Evolutionary conservation across 2,329 filamentous ascomycete genomes (phyloP).

Genomic region (Cordyceps militaris): DNA sequence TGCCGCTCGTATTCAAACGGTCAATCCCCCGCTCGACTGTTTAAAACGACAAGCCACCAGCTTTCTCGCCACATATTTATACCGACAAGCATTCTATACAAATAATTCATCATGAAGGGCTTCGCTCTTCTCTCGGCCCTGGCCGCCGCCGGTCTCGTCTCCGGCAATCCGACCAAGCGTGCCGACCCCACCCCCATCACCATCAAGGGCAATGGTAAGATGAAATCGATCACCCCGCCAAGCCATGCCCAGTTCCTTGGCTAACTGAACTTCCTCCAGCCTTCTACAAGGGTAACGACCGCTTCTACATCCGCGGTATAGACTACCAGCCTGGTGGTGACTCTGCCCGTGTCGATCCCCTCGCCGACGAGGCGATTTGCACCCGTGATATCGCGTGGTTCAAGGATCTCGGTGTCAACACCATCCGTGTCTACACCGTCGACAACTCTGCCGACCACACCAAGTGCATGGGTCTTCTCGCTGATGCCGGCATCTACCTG

Average conservation of each 20-base stretch:
- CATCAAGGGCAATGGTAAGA: constrained; percentile 50
- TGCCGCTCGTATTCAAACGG: constrained; percentile 12
- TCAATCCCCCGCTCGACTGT: constrained; percentile 13
- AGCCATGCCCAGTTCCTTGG: background rate
- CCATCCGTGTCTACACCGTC: constrained; percentile 84
- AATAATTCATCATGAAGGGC: constrained; percentile 40
- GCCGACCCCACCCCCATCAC: constrained; percentile 43
- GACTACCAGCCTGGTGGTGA: constrained; percentile 59
- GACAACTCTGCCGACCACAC: constrained; percentile 81
- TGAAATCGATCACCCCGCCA: background rate
- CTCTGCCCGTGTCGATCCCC: constrained; percentile 58
- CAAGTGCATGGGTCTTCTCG: constrained; percentile 74
- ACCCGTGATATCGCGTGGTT: constrained; percentile 75
- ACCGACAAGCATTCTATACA: constrained; percentile 8
- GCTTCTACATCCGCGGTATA: constrained; percentile 54
- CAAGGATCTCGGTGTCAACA: constrained; percentile 82
- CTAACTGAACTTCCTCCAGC: constrained; percentile 29
- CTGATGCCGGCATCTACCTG: constrained; percentile 83
- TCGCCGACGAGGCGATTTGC: constrained; percentile 64
- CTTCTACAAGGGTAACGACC: constrained; percentile 45
- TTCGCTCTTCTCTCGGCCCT: constrained; percentile 40
- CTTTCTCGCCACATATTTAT: background rate
- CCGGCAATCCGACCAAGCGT: constrained; percentile 48
- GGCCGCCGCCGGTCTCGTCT: constrained; percentile 37
- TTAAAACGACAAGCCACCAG: background rate